phyloP scores from a whole-genome alignment of 2,329 filamentous ascomycete species.

The Aspergillus sergii region DNA sequence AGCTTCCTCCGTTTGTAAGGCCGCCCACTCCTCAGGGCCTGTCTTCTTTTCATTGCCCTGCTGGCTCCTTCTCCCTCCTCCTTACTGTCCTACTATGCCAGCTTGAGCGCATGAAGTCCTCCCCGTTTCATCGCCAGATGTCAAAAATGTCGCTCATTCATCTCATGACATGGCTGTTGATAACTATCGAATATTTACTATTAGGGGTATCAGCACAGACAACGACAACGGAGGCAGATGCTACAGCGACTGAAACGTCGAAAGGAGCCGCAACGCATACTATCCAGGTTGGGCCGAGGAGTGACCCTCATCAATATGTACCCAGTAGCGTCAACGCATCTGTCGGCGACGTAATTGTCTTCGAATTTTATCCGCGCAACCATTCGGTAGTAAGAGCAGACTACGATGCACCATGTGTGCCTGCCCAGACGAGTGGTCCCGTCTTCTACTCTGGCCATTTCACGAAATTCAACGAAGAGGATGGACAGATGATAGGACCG shows the following conservation, averaged over 20 bases:
- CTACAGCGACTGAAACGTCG: slow-evolving; percentile 14
- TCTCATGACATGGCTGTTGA: slow-evolving; percentile 5
- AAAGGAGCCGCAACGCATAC: slow-evolving; percentile 32
- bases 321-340: slow-evolving; percentile 33
- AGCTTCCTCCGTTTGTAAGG: neutral
- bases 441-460: slow-evolving; percentile 36
- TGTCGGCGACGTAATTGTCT: slow-evolving; percentile 47
- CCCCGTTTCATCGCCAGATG: neutral
- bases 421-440: slow-evolving; percentile 38
- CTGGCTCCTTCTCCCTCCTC: neutral
- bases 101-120: neutral
- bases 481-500: slow-evolving; percentile 43
- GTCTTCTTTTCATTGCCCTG: neutral
- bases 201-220: neutral
- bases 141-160: neutral
- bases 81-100: neutral
- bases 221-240: neutral
- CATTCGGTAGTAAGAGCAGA: slow-evolving; percentile 67
- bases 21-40: neutral
- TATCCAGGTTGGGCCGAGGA: slow-evolving; percentile 36
- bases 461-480: slow-evolving; percentile 52
- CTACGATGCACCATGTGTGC: slow-evolving; percentile 64
- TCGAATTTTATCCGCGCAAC: slow-evolving; percentile 64
- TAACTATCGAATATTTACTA: neutral
- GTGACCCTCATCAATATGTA: slow-evolving; percentile 34